Conservation (phyloP, 257 asterid species). For the Mitragyna speciosa region DNA sequence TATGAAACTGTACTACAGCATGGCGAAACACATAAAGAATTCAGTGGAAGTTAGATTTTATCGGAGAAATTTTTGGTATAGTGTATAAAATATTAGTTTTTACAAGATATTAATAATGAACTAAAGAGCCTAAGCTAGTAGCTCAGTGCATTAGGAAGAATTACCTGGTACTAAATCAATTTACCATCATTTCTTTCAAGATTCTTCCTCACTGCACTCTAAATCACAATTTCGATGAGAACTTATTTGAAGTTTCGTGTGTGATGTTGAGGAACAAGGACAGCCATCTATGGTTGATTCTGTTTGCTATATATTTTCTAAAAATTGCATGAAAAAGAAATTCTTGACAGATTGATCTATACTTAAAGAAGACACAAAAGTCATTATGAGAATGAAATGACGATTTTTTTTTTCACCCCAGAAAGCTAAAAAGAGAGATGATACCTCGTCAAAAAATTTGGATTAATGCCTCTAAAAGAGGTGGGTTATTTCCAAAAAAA, state of each 20-base stretch:
- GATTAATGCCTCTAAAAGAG: too few species aligned
- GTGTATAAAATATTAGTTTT: neutral
- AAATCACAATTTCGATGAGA: conserved; percentile 6
- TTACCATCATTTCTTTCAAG: conserved; percentile 17
- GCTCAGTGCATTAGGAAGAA: neutral
- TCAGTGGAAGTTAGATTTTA: neutral
- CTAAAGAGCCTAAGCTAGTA: neutral
- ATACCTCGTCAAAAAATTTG: neutral
- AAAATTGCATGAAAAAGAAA: neutral
- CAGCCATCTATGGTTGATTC: neutral
- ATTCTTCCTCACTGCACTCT: conserved; percentile 12
- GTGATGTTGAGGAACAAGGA: conserved; percentile 18
- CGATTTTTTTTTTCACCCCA: too few species aligned
- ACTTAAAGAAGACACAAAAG: neutral
- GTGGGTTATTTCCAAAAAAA: too few species aligned
- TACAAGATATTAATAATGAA: neutral
- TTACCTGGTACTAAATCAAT: neutral
- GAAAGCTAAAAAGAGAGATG: neutral
- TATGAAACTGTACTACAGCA: neutral
- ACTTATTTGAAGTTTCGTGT: conserved; percentile 11
- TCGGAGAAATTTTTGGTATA: neutral
- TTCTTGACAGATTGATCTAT: neutral
- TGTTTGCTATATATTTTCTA: neutral
- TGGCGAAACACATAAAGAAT: neutral
- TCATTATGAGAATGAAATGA: neutral